Evolutionary conservation across 192 early-diverging fungal genomes (phyloP), one percentile per base, ranked within the genome.

Genomic region (Gonapodya sp.): DNA sequence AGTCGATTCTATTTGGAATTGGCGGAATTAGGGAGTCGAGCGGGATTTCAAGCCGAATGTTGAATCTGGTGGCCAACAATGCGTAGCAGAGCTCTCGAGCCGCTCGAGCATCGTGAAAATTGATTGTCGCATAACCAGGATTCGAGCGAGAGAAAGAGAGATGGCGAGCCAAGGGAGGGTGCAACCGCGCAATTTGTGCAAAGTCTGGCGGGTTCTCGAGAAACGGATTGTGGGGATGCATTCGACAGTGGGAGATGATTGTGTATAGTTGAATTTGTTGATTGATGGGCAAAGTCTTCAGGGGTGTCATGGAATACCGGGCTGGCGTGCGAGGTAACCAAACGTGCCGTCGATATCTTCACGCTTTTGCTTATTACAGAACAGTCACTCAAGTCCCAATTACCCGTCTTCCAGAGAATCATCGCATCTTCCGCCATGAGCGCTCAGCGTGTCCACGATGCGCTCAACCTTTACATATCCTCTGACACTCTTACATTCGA

Each of bases 401-500:
- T n/a, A n/a, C n/a, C n/a, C n/a, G n/a, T n/a, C n/a, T n/a, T n/a
- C n/a, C n/a, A n/a, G n/a, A n/a, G n/a, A n/a, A 72, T 34, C 14
- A 31, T 33, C 8, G 18, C 75, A 18, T 77, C 75, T 18, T 14
- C 75, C 18, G 31, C 75, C 18, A 77, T 77, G 75, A 2, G 18
- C 8, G 16, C 75, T 77, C 75, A 64, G 46, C 24, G 8, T 8
- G 46, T 77, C 18, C 75, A 77, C 75, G 75, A 77, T 77, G 16
- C 75, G 18, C 75, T 77, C 8, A 18, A 77, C 75, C 75, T 77
- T 78, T 91, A 90, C 83, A 90, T 89, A 46, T 90, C 86, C 34
- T 82, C 84, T 35, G 86, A 90, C 30, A 84, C 86, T 0, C 91
- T 88, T 81, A 88, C 87, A 31, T 85, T 93, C 73, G 89, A 89